Evolutionary conservation across 306 rosid genomes (phyloP), one percentile per base, ranked within the genome.

Genomic region (Malus sieversii): DNA sequence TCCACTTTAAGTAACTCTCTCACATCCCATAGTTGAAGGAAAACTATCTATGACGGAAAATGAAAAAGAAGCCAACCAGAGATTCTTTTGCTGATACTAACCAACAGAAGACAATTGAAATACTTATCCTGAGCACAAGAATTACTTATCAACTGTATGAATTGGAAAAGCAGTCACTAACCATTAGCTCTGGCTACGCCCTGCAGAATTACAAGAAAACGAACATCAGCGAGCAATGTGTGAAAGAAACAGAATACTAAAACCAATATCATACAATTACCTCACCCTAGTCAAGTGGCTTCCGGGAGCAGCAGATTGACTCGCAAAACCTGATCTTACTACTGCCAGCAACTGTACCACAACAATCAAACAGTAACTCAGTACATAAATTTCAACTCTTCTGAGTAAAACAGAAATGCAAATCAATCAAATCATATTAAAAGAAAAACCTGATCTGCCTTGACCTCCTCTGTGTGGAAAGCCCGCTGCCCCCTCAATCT

Each of bases 181-280:
- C 94, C 94, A 65, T 80, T 62, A 42, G 65, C 83, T 87, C 79
- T 78, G 58, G 71, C 80, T 70, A 85, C 9, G 65, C 72, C 87
- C 94, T 89, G 90, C 86, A 87, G n/a, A 76, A 29, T 55, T 4
- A 35, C 80, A 71, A 48, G 6, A 73, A 77, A 55, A 73, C n/a
- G 8, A 61, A 45, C 38, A 68, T 77, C 29, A 87, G 75, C 40
- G 19, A 25, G 51, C 27, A 48, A 53, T 10, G 66, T 57, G 67
- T 45, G 2, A 73, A 18, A 25, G 5, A 71, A 70, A 62, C 9
- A 27, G 38, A 72, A 16, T 59, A 48, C 18, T 20, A 30, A 63
- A 61, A 77, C 66, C 52, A 77, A 66, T 18, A 74, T 45, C 40
- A 65, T 11, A 77, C 75, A 79, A 75, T 44, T 72, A 57, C 65